These are phyloP conservation scores for Carpinus viminea DNA, from an alignment of 306 rosid species.

Conservation along the genomic window DNA sequence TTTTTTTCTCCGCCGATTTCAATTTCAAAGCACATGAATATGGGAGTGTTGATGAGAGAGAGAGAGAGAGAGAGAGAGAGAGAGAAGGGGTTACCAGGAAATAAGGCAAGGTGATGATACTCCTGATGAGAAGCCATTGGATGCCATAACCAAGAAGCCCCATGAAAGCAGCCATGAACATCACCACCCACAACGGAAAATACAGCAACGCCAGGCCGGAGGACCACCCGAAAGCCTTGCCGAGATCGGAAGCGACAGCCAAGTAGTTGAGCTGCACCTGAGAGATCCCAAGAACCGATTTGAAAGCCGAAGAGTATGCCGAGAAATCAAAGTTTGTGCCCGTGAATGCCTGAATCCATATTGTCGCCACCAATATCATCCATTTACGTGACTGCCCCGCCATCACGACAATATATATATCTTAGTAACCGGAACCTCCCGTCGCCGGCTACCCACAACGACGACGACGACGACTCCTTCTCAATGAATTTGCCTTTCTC, in stretches of 20 bases:
- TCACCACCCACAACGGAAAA: constrained; percentile 59
- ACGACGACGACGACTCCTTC: too few species aligned
- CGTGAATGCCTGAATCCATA: constrained; percentile 92
- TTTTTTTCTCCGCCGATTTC: too few species aligned
- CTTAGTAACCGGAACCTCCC: neutral
- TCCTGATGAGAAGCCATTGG: constrained; percentile 73
- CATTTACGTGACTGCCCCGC: constrained; percentile 81
- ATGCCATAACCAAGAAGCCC: constrained; percentile 75
- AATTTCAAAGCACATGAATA: too few species aligned
- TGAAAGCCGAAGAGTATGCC: constrained; percentile 73
- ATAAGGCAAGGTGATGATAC: constrained; percentile 64
- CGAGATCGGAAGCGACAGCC: constrained; percentile 84
- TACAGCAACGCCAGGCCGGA: constrained; percentile 72
- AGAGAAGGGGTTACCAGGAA: constrained; percentile 47
- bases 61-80: neutral
- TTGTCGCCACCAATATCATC: constrained; percentile 80
- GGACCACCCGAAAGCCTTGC: constrained; percentile 87
- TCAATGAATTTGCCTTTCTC: too few species aligned
- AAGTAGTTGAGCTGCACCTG: constrained; percentile 79
- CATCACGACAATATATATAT: constrained; percentile 24
- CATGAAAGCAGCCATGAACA: constrained; percentile 77
- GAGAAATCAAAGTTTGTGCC: constrained; percentile 95
- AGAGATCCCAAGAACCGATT: constrained; percentile 63
- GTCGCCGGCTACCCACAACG: neutral
- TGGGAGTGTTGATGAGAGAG: neutral